Conservation (phyloP, 2,329 filamentous ascomycete species). For the Sporothrix brunneoviolacea region DNA sequence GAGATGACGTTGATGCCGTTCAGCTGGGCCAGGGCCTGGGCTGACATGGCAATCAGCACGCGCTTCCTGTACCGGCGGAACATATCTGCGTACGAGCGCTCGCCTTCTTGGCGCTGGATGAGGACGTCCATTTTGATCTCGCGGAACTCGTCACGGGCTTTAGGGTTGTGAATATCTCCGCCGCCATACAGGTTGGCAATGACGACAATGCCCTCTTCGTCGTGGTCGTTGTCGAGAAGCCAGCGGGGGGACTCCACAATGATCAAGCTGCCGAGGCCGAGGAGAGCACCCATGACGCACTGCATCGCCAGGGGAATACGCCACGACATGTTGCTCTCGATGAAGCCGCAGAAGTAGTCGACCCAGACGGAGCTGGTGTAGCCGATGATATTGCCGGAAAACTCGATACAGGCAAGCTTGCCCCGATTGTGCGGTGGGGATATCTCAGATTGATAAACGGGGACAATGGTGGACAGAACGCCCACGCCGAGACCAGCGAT, state of each 20-base stretch:
- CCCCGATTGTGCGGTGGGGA: conserved; percentile 94
- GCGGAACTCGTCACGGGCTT: conserved; percentile 90
- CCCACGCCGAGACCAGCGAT: conserved; percentile 82
- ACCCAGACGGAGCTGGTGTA: conserved; percentile 98
- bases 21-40: conserved; percentile 88
- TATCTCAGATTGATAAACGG: conserved; percentile 90
- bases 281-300: conserved; percentile 83
- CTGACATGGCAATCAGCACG: conserved; percentile 98
- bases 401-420: conserved; percentile 94
- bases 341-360: conserved; percentile 93
- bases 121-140: conserved; percentile 99
- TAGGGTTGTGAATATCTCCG: conserved; percentile 88
- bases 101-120: conserved; percentile 87
- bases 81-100: conserved; percentile 88
- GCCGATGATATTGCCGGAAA: conserved; percentile 92
- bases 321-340: conserved; percentile 81
- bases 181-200: conserved; percentile 96
- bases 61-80: conserved; percentile 86
- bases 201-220: conserved; percentile 96
- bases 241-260: conserved; percentile 97
- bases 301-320: conserved; percentile 85
- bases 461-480: conserved; percentile 84
- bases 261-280: conserved; percentile 78
- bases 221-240: conserved; percentile 94
- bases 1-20: conserved; percentile 99